These are phyloP conservation scores for Irpex sp. DNA, from an alignment of 1,284 basidiomycete genomes.

Conservation along the genomic window DNA sequence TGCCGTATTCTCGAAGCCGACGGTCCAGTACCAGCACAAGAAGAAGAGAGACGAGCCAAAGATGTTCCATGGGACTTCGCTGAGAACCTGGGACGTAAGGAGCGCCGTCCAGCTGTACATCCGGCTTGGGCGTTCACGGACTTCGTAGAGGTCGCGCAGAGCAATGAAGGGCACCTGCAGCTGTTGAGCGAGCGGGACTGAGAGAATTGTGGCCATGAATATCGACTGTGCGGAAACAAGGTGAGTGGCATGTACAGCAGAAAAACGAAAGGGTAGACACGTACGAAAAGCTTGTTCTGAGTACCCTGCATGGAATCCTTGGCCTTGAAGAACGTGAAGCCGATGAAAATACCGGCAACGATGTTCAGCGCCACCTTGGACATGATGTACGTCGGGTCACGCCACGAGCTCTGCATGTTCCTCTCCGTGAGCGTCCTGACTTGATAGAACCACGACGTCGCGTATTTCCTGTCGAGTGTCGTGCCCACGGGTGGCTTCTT, in stretches of 20 bases:
- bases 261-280: constrained; percentile 9
- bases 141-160: constrained; percentile 57
- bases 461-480: constrained; percentile 38
- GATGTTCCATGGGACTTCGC: constrained; percentile 68
- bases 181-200: constrained; percentile 47
- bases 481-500: constrained; percentile 26
- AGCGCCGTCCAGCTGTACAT: constrained; percentile 85
- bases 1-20: constrained; percentile 45
- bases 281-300: constrained; percentile 79
- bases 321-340: constrained; percentile 69
- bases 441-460: constrained; percentile 46
- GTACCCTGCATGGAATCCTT: constrained; percentile 67
- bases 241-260: neutral
- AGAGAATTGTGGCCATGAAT: constrained; percentile 46
- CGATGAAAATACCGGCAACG: constrained; percentile 58
- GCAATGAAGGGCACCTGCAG: constrained; percentile 52
- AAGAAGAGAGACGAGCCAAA: constrained; percentile 56
- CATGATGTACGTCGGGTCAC: constrained; percentile 73
- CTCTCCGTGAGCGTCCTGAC: constrained; percentile 42
- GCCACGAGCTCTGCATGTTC: constrained; percentile 48
- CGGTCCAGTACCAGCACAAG: constrained; percentile 70
- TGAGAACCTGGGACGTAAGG: constrained; percentile 56
- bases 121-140: constrained; percentile 65
- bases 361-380: constrained; percentile 67
- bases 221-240: constrained; percentile 19